Percentiles rank a stretch among this genome's conserved stretches.
Evolutionary conservation across 2,329 filamentous ascomycete genomes (phyloP).

Genomic region (Exophiala lecanii-corni): DNA sequence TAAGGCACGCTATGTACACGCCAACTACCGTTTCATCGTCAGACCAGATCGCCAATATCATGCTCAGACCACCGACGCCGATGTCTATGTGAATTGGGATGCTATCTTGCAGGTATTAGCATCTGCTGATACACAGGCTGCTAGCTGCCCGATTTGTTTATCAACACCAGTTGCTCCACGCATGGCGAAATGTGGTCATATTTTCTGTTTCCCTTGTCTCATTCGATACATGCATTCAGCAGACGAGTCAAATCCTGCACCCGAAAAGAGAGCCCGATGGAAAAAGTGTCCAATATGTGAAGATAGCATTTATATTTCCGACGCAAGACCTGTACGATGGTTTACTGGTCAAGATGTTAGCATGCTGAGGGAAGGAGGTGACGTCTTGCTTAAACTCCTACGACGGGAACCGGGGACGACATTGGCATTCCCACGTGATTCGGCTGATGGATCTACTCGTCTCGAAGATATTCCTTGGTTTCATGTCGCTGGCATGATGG

Average conservation of each 20-base stretch:
- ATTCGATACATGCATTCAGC: constrained; percentile 94
- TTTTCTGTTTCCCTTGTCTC: constrained; percentile 89
- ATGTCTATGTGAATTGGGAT: constrained; percentile 85
- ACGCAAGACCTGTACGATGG: constrained; percentile 84
- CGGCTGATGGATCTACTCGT: constrained; percentile 63
- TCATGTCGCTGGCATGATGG: constrained; percentile 85
- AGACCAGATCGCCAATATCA: constrained; percentile 75
- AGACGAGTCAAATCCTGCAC: constrained; percentile 57
- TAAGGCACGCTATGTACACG: constrained; percentile 88
- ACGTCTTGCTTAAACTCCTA: constrained; percentile 84
- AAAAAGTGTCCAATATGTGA: constrained; percentile 97
- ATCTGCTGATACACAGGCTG: constrained; percentile 79
- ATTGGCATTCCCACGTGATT: constrained; percentile 79
- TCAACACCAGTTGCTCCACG: constrained; percentile 87
- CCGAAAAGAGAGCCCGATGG: constrained; percentile 70
- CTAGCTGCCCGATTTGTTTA: constrained; percentile 91
- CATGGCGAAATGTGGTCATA: constrained; percentile 96
- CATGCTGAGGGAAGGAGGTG: constrained; percentile 74
- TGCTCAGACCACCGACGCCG: constrained; percentile 76
- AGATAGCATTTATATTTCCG: constrained; percentile 86
- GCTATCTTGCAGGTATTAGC: constrained; percentile 87
- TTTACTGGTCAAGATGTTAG: constrained; percentile 83
- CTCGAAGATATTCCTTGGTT: constrained; percentile 88
- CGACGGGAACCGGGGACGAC: constrained; percentile 76
- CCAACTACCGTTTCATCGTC: constrained; percentile 96